Base-by-base conservation (phyloP, 208 protist genomes). In the Angomonas deanei region DNA sequence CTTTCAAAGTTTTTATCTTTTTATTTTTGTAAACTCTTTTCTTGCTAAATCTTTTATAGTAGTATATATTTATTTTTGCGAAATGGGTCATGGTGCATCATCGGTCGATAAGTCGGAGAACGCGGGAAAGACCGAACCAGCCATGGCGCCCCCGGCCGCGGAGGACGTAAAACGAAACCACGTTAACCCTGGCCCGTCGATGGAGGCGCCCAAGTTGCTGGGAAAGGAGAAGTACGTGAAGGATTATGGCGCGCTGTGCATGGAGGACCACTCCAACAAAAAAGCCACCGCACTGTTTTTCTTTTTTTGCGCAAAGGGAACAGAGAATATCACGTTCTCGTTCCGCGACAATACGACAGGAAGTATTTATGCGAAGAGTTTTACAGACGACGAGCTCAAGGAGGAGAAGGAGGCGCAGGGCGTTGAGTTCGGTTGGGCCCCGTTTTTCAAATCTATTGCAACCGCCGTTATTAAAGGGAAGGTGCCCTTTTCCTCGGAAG, bases 371-470 rank as follows among this genome's bases (percentile, higher is more conserved):
- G 84, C 76, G 3, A 61, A 58, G 57, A 57, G 57, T 54, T 91
- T 86, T 62, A 90, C 80, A 0, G 82, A 94, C 58, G 72, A 55
- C 3, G 77, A 92, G 64, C 76, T 94, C 8, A 52, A 50, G 0
- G 65, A 71, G 21, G 78, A 72, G 27, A 92, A 93, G 61, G 72
- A 86, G n/a, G 49, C 49, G 2, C 56, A 74, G 10, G 72, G 69
- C 13, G 71, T 90, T 26, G 39, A 58, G 39, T 76, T 90, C 61
- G 65, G 69, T 31, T 94, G 88, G 86, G 82, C 80, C 0, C 73
- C 82, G 11, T 94, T 94, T 71, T 94, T 92, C 68, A 94, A 93
- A 60, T 93, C 87, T 17, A 60, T 96, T 19, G 84, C 86, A 1
- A 80, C 82, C 5, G 88, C 80, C 33, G 36, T 92, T 19, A 72